These are phyloP conservation scores for Scheffersomyces segobiensis DNA, from an alignment of 1,139 yeast species.

Conservation along the genomic window DNA sequence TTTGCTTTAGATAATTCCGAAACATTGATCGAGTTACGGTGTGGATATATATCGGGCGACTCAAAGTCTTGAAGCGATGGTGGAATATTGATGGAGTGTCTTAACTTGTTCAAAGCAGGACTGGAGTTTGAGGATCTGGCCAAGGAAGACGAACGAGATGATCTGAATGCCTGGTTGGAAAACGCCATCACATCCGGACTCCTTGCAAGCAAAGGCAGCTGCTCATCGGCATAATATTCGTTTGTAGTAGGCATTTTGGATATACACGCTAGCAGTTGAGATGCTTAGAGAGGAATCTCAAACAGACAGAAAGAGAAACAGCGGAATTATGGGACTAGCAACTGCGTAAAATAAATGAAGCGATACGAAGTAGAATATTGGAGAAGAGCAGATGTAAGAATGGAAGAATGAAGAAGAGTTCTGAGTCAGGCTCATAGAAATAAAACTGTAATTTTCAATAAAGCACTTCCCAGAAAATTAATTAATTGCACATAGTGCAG, in stretches of 20 bases:
- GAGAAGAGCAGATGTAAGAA: neutral
- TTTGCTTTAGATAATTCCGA: constrained; percentile 1
- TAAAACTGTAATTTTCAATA: neutral
- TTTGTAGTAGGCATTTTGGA: neutral
- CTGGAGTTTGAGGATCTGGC: neutral
- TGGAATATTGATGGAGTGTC: constrained; percentile 5
- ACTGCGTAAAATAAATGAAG: neutral
- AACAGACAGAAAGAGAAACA: neutral
- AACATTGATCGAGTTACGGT: constrained; percentile 8
- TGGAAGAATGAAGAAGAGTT: neutral
- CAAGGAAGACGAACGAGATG: neutral
- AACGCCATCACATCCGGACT: neutral
- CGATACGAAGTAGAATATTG: neutral
- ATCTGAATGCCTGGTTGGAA: neutral
- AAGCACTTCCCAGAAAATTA: neutral
- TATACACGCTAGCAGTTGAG: neutral
- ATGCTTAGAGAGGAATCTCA: neutral
- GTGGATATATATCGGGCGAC: neutral
- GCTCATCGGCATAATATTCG: neutral
- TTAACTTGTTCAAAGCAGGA: neutral
- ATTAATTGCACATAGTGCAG: neutral
- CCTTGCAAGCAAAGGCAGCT: neutral
- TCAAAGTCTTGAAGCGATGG: constrained; percentile 9
- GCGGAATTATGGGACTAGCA: neutral
- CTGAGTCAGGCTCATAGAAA: neutral